Conservation (phyloP, 805 yeast species). For the Yarrowia deformans region DNA sequence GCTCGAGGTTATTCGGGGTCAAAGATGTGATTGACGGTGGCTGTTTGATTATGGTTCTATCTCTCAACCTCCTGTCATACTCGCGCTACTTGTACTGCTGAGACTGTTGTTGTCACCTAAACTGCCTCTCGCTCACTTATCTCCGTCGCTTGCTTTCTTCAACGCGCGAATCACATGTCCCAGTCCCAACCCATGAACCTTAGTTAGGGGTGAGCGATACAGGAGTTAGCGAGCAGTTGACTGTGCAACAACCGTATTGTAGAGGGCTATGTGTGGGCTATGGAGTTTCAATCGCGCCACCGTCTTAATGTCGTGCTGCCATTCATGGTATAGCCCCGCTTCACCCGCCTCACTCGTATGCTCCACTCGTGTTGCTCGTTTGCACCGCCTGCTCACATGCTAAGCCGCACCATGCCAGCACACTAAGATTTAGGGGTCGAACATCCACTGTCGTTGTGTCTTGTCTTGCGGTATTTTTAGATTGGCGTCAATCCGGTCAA, state of each 20-base stretch:
- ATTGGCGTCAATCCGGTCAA: constrained; percentile 12
- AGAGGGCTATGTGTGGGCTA: no score
- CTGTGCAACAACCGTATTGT: no score
- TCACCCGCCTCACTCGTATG: neutral
- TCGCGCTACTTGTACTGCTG: no score
- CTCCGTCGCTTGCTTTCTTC: constrained; percentile 34
- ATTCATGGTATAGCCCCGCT: no score
- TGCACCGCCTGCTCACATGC: constrained; percentile 9
- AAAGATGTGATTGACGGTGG: no score
- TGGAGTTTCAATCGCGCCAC: no score
- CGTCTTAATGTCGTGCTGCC: no score
- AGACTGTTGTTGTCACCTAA: no score
- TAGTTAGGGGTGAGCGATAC: neutral
- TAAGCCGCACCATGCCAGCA: constrained; percentile 6
- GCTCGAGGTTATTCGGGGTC: neutral
- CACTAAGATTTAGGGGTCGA: constrained; percentile 25
- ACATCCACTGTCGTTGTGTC: neutral
- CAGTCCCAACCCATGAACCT: constrained; percentile 5
- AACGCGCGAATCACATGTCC: constrained; percentile 35
- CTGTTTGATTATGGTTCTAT: no score
- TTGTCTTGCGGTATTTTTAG: constrained; percentile 30
- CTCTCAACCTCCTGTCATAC: no score
- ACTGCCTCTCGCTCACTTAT: neutral
- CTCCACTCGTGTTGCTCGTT: no score
- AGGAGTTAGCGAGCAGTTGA: no score